These are phyloP conservation scores for Xylariaceae sp. DNA, from an alignment of 2,329 filamentous ascomycete genomes.

Conservation along the genomic window DNA sequence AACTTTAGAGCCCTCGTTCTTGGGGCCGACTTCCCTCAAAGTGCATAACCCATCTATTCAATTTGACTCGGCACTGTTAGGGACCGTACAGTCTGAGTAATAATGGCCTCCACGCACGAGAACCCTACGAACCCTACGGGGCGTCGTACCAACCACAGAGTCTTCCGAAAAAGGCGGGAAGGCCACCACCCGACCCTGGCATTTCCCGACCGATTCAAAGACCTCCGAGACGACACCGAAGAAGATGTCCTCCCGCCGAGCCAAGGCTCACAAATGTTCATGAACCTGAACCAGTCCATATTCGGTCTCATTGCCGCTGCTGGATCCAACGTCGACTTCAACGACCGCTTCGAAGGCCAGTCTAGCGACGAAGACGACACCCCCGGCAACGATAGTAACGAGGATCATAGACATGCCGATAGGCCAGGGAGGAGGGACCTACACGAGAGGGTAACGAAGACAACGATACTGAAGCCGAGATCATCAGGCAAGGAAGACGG, in stretches of 20 bases:
- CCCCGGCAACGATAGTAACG: constrained; percentile 25
- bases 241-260: constrained; percentile 42
- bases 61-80: too few species aligned
- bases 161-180: constrained; percentile 40
- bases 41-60: too few species aligned
- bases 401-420: constrained; percentile 8
- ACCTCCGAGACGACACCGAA: constrained; percentile 43
- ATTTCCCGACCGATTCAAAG: constrained; percentile 49
- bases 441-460: constrained; percentile 26
- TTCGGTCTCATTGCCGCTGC: constrained; percentile 89
- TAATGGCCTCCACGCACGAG: constrained; percentile 28
- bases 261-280: constrained; percentile 45
- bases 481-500: constrained; percentile 33
- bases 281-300: constrained; percentile 89
- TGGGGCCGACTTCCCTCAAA: too few species aligned
- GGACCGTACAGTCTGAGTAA: constrained; percentile 12
- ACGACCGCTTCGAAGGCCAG: constrained; percentile 69
- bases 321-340: constrained; percentile 76
- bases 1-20: too few species aligned
- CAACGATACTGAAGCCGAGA: constrained; percentile 29
- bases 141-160: constrained; percentile 37
- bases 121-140: constrained; percentile 35
- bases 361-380: constrained; percentile 75
- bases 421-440: constrained; percentile 18
- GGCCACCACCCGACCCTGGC: constrained; percentile 39